Base-by-base conservation (phyloP, 116 monocot genomes). In the Cymodocea nodosa region DNA sequence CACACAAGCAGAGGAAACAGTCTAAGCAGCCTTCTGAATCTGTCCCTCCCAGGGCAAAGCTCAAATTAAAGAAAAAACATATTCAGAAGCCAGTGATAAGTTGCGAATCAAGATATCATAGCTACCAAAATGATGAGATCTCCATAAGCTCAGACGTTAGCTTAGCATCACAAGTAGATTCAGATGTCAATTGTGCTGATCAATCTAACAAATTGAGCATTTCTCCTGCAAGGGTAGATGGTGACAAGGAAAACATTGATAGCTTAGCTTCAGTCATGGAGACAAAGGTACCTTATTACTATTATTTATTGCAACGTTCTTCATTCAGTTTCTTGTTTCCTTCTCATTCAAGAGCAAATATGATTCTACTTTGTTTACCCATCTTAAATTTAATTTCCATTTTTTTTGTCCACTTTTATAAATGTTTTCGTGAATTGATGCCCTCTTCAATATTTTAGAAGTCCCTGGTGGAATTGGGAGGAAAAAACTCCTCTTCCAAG, bases 41-140 rank as follows among this genome's bases (percentile, higher is more conserved):
- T 17, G 64, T 77, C 64, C 87, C 99, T 11, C 92, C 89, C 6
- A 77, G 92, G 79, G 65, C 58, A 23, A 84, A 62, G 63, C 39
- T 62, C 23, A 81, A 71, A 67, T 16, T 63, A 18, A 85, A 83
- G 68, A 73, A 70, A 60, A 74, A 48, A 56, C 72, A 63, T 35
- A 52, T 70, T 59, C 72, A 75, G 62, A 56, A 78, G n/a, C n/a
- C 56, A 66, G 75, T 73, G 39, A 66, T 59, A 34, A 77, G 58
- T 30, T 64, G 48, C 24, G 78, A 74, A 30, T 71, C 76, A 25
- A 74, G 71, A 15, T 76, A 66, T 59, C 25, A 54, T 23, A 79
- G 58, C 59, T 63, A 77, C 19, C 66, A 75, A 14, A 64, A 73
- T 13, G 74, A 81, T 66, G 85, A 87, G 16, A 65, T 70, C 18